Percentiles rank a stretch among this genome's conserved stretches.
Conservation (phyloP, 208 protist species). For the Trypanosoma avium region DNA sequence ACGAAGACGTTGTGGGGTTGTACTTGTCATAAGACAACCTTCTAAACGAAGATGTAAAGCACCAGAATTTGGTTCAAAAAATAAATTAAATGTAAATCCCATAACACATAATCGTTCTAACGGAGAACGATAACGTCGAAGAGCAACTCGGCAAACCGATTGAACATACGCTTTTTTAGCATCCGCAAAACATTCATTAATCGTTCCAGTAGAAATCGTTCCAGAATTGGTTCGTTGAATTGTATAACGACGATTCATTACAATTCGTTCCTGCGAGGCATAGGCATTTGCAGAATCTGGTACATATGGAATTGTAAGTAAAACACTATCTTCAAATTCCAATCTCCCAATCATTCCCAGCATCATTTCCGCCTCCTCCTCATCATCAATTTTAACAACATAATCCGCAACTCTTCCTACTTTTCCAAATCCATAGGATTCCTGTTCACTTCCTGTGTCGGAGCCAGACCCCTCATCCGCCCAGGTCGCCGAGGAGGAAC, state of each 20-base stretch:
- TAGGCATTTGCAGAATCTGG: conserved; percentile 64
- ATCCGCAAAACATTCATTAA: conserved; percentile 82
- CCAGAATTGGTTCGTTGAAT: conserved; percentile 29
- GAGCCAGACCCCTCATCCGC: conserved; percentile 9
- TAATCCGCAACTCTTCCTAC: conserved; percentile 42
- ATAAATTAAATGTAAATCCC: conserved; percentile 53
- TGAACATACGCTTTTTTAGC: conserved; percentile 80
- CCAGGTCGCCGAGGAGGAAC: conserved; percentile 8
- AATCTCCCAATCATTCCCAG: conserved; percentile 61
- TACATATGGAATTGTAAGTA: conserved; percentile 84
- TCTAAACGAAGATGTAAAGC: conserved; percentile 80
- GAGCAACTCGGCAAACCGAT: conserved; percentile 58
- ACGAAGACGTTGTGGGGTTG: conserved; percentile 26
- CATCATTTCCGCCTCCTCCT: conserved; percentile 89
- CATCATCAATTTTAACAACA: conserved; percentile 86
- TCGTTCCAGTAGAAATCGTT: conserved; percentile 39
- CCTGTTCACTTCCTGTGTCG: conserved; percentile 25
- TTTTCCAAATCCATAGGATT: conserved; percentile 14
- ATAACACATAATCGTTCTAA: conserved; percentile 51
- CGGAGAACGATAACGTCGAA: conserved; percentile 33
- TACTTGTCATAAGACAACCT: conserved; percentile 71
- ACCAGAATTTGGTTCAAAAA: conserved; percentile 76
- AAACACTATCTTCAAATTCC: conserved; percentile 65
- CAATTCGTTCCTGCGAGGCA: conserved; percentile 66
- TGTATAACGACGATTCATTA: conserved; percentile 67